Percentiles rank a stretch among this genome's conserved stretches.
Evolutionary conservation across 352 stramenopile genomes (phyloP).

Genomic region (Globisporangium orthogonon): DNA sequence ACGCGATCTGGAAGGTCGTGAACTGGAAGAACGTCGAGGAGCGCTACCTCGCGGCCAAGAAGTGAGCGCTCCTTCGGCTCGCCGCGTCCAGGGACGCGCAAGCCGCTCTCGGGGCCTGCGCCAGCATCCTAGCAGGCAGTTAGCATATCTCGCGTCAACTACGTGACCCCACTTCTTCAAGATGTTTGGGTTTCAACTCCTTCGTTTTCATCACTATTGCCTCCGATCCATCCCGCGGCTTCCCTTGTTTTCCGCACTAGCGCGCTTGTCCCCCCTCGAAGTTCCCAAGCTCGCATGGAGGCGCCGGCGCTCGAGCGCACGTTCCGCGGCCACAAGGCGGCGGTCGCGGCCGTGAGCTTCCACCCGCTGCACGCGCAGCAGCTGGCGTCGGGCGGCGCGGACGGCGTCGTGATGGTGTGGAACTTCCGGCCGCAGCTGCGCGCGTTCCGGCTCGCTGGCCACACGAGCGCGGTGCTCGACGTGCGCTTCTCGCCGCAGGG

Average conservation of each 20-base stretch:
- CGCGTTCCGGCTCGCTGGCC: constrained; percentile 72
- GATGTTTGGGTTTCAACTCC: too few relatives aligned
- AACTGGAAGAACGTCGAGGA: constrained; percentile 93
- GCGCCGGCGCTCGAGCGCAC: constrained; percentile 79
- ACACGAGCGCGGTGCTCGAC: constrained; percentile 73
- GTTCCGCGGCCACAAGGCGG: constrained; percentile 79
- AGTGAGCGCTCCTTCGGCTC: constrained; percentile 24
- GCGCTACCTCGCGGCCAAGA: constrained; percentile 62
- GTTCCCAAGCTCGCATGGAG: constrained; percentile 1
- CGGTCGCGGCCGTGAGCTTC: constrained; percentile 76
- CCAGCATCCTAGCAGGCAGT: too few relatives aligned
- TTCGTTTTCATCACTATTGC: too few relatives aligned
- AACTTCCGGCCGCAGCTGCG: constrained; percentile 84
- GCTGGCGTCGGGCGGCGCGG: constrained; percentile 69
- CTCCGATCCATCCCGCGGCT: background rate
- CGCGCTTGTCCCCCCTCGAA: too few relatives aligned
- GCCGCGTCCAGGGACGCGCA: too few relatives aligned
- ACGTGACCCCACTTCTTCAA: too few relatives aligned
- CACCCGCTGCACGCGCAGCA: constrained; percentile 78
- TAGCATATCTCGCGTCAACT: too few relatives aligned
- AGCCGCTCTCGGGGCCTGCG: too few relatives aligned
- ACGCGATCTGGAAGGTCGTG: constrained; percentile 91
- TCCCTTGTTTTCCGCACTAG: background rate
- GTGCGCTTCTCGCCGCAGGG: constrained; percentile 78
- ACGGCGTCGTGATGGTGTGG: constrained; percentile 89